Evolutionary conservation across 306 rosid species (phyloP).

Genomic region (Dryas drummondii): DNA sequence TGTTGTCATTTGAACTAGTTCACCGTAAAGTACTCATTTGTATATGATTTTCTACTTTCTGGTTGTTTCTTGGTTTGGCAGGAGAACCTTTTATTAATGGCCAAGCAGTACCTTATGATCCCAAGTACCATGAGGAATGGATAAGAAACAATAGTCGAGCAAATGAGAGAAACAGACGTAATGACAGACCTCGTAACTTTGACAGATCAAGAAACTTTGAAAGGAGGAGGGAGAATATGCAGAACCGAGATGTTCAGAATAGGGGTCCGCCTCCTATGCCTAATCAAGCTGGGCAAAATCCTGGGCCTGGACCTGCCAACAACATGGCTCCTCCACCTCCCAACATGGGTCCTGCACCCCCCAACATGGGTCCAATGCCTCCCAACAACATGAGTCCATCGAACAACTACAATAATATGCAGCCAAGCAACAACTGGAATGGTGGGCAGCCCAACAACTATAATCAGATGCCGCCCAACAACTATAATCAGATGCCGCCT

Average conservation of each 20-base stretch:
- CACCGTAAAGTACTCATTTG: neutral
- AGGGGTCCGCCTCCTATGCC: slow-evolving; percentile 44
- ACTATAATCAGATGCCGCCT: slow-evolving; percentile 1
- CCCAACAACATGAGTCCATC: slow-evolving; percentile 15
- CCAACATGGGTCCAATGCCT: slow-evolving; percentile 33
- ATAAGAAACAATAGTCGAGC: slow-evolving; percentile 87
- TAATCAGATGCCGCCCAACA: slow-evolving; percentile 5
- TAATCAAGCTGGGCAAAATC: slow-evolving; percentile 29
- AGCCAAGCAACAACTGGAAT: slow-evolving; percentile 22
- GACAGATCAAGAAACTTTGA: slow-evolving; percentile 90
- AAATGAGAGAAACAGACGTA: slow-evolving; percentile 91
- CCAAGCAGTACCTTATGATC: slow-evolving; percentile 88
- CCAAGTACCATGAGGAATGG: slow-evolving; percentile 93
- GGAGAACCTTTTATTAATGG: slow-evolving; percentile 97
- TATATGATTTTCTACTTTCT: slow-evolving; percentile 1
- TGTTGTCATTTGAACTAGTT: neutral
- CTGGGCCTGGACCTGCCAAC: slow-evolving; percentile 39
- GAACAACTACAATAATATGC: slow-evolving; percentile 8
- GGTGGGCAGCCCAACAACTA: slow-evolving; percentile 21
- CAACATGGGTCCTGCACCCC: slow-evolving; percentile 1
- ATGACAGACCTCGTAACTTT: slow-evolving; percentile 76
- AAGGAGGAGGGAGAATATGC: slow-evolving; percentile 78
- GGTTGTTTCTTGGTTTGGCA: slow-evolving; percentile 32
- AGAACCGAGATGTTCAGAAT: slow-evolving; percentile 57
- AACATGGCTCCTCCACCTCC: slow-evolving; percentile 22